phyloP scores from a whole-genome alignment of 768 basidiomycete species.

The Suillus lakei region DNA sequence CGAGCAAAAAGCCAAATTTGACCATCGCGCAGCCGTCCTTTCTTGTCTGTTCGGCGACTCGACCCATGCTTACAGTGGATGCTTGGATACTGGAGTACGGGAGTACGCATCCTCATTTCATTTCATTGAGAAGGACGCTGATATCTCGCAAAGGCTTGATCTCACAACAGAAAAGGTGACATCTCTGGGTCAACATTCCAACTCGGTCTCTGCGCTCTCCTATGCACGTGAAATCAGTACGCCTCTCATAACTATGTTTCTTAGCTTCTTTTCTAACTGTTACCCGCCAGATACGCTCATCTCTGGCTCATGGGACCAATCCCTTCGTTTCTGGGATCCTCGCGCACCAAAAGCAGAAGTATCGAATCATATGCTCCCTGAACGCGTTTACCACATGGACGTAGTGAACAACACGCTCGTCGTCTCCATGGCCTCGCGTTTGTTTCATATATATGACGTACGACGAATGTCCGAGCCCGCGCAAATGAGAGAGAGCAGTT shows the following conservation, averaged over 20 bases:
- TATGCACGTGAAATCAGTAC: conserved; percentile 68
- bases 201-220: conserved; percentile 78
- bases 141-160: conserved; percentile 61
- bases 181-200: conserved; percentile 80
- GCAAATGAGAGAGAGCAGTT: conserved; percentile 87
- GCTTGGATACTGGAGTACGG: conserved; percentile 81
- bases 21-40: conserved; percentile 90
- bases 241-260: conserved; percentile 26
- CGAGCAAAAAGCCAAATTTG: conserved; percentile 79
- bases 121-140: neutral
- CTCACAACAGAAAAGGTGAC: conserved; percentile 72
- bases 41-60: conserved; percentile 75
- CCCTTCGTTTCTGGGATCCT: conserved; percentile 87
- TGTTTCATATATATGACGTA: conserved; percentile 90
- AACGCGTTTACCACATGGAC: conserved; percentile 87
- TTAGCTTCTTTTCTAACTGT: neutral
- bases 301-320: conserved; percentile 92
- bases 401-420: conserved; percentile 80
- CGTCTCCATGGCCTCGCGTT: conserved; percentile 89
- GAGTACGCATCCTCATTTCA: conserved; percentile 55
- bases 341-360: conserved; percentile 61
- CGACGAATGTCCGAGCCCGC: conserved; percentile 75
- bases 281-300: conserved; percentile 63
- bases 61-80: conserved; percentile 79
- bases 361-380: conserved; percentile 68